phyloP scores from a whole-genome alignment of 495 filamentous ascomycete species.

The Penicillium robsamsonii region DNA sequence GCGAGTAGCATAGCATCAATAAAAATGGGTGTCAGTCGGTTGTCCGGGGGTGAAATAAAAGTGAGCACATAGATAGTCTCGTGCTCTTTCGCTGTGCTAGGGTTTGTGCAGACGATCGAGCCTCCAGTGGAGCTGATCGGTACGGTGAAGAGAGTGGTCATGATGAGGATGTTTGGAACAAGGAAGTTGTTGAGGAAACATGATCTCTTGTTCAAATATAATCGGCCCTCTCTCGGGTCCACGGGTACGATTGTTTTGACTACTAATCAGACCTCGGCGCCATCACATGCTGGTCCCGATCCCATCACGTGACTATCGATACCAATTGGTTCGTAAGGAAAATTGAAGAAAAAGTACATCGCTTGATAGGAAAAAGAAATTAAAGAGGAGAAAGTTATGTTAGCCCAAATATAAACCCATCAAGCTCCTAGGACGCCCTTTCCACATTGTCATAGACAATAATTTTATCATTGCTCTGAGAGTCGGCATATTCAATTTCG shows the following conservation, averaged over 20 bases:
- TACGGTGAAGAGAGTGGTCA: constrained; percentile 44
- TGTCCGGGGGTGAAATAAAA: constrained; percentile 68
- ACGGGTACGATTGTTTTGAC: neutral
- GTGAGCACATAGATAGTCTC: constrained; percentile 66
- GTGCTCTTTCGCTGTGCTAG: constrained; percentile 36
- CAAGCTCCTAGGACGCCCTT: too few relatives aligned
- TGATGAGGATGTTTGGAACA: constrained; percentile 13
- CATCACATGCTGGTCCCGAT: constrained; percentile 25
- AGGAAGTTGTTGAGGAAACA: constrained; percentile 1
- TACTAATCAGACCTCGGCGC: constrained; percentile 27
- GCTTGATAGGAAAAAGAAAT: too few relatives aligned
- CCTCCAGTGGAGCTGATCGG: constrained; percentile 49
- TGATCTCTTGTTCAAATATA: neutral
- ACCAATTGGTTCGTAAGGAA: too few relatives aligned
- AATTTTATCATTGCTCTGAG: too few relatives aligned
- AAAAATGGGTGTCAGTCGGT: constrained; percentile 67
- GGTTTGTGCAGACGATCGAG: constrained; percentile 55
- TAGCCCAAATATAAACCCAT: neutral
- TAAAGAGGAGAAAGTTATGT: neutral
- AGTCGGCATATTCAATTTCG: too few relatives aligned
- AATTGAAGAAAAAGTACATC: too few relatives aligned
- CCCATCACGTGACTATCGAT: constrained; percentile 5
- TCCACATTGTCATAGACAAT: too few relatives aligned
- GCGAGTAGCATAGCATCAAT: constrained; percentile 63
- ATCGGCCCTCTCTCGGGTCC: constrained; percentile 3